phyloP scores from a whole-genome alignment of 2,329 filamentous ascomycete genomes.

The Hypoxylon sp. region DNA sequence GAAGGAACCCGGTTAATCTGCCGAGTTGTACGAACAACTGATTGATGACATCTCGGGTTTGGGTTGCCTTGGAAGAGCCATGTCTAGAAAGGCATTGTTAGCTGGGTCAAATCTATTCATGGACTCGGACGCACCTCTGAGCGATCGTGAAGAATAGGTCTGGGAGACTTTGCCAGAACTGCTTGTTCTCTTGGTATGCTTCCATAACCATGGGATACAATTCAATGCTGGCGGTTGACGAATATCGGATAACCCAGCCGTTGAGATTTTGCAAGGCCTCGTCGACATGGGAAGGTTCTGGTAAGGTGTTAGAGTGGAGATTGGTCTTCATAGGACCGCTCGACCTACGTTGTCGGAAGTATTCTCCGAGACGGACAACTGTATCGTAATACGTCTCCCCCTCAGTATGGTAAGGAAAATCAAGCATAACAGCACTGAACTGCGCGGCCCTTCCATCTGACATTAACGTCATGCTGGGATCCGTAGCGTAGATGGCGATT shows the following conservation, averaged over 20 bases:
- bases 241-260: conserved; percentile 64
- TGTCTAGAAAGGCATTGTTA: conserved; percentile 41
- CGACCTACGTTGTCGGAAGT: conserved; percentile 48
- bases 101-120: conserved; percentile 5
- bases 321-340: conserved; percentile 14
- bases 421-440: conserved; percentile 42
- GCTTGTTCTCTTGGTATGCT: conserved; percentile 57
- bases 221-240: conserved; percentile 55
- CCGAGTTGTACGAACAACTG: conserved; percentile 56
- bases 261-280: conserved; percentile 59
- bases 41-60: conserved; percentile 48
- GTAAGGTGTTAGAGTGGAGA: conserved; percentile 47
- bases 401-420: conserved; percentile 49
- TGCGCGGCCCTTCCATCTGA: conserved; percentile 29
- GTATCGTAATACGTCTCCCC: conserved; percentile 47
- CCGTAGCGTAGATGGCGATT: conserved; percentile 50
- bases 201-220: conserved; percentile 54
- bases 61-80: conserved; percentile 44
- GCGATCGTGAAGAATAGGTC: conserved; percentile 59
- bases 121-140: conserved; percentile 57
- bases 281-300: conserved; percentile 59
- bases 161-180: conserved; percentile 66
- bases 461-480: conserved; percentile 45
- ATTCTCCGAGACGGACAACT: conserved; percentile 44
- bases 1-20: conserved; percentile 64